Conservation (phyloP, 805 yeast genomes). For the Cyberlindnera suaveolens region DNA sequence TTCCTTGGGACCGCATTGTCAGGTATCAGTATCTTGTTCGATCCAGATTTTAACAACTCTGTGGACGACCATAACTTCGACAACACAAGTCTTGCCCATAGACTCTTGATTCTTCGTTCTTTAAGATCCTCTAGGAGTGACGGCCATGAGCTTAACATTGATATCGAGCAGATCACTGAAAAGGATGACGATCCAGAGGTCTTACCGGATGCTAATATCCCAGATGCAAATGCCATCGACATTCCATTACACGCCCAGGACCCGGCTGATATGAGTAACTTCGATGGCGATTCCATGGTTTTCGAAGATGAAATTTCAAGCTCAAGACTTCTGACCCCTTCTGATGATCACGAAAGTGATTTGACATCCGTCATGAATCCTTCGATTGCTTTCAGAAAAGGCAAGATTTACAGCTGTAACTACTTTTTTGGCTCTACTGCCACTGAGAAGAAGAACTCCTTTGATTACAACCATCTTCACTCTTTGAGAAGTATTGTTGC, state of each 20-base stretch:
- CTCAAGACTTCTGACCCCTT: slow-evolving; percentile 27
- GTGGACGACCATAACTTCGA: slow-evolving; percentile 5
- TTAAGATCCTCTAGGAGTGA: slow-evolving; percentile 30
- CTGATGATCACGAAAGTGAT: slow-evolving; percentile 25
- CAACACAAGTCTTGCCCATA: slow-evolving; percentile 19
- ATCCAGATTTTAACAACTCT: slow-evolving; percentile 50
- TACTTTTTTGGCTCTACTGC: slow-evolving; percentile 57
- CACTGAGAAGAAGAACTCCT: slow-evolving; percentile 35
- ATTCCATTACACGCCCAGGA: background rate
- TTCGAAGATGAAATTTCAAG: slow-evolving; percentile 26
- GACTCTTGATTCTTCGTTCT: slow-evolving; percentile 29
- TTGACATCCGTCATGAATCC: slow-evolving; percentile 46
- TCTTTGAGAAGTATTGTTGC: slow-evolving; percentile 56
- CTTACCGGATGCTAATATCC: background rate
- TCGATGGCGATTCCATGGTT: slow-evolving; percentile 19
- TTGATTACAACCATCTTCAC: slow-evolving; percentile 50
- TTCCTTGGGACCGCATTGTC: slow-evolving; percentile 56
- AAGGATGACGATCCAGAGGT: slow-evolving; percentile 22
- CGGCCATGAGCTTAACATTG: slow-evolving; percentile 30
- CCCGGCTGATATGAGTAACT: slow-evolving; percentile 14
- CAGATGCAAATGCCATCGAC: background rate
- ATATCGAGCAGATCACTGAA: slow-evolving; percentile 27
- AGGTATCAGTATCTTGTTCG: slow-evolving; percentile 68
- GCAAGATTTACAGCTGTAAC: slow-evolving; percentile 56
- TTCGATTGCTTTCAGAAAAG: slow-evolving; percentile 48